These are phyloP conservation scores for Eucalyptus urophylla DNA, from an alignment of 345 rosid species.

Conservation along the genomic window DNA sequence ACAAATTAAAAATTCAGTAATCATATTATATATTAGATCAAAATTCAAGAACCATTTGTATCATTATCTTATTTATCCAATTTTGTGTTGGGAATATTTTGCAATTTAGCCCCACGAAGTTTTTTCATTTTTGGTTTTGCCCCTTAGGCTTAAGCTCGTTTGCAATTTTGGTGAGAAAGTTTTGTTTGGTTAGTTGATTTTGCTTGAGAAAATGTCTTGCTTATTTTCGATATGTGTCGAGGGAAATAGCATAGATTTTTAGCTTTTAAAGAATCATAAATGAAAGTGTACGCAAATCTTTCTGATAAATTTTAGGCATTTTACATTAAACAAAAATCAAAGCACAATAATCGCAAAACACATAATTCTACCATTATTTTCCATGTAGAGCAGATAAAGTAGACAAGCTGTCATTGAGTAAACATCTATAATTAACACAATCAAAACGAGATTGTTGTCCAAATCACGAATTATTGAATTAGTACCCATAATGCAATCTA, in stretches of 20 bases:
- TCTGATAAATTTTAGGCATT: not conserved
- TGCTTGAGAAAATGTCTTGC: not conserved
- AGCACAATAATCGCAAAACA: not conserved
- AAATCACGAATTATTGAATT: not conserved
- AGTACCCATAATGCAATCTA: rapidly evolving
- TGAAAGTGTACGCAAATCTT: not conserved
- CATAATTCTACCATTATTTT: not conserved
- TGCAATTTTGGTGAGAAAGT: not conserved
- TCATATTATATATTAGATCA: rapidly evolving
- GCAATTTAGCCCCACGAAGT: not conserved
- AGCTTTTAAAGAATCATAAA: not conserved
- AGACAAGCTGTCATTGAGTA: not conserved
- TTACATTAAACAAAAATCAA: not conserved
- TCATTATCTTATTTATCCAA: not conserved
- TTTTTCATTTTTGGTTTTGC: not conserved
- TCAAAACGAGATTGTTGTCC: not conserved
- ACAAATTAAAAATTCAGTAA: too few species aligned
- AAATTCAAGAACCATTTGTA: rapidly evolving
- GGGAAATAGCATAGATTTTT: not conserved
- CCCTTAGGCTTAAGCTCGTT: not conserved
- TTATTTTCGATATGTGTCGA: not conserved
- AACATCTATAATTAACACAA: not conserved
- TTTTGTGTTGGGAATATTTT: not conserved
- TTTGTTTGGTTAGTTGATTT: not conserved
- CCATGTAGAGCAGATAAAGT: not conserved